phyloP scores from a whole-genome alignment of 2,329 filamentous ascomycete genomes.

The Colletotrichum sidae region DNA sequence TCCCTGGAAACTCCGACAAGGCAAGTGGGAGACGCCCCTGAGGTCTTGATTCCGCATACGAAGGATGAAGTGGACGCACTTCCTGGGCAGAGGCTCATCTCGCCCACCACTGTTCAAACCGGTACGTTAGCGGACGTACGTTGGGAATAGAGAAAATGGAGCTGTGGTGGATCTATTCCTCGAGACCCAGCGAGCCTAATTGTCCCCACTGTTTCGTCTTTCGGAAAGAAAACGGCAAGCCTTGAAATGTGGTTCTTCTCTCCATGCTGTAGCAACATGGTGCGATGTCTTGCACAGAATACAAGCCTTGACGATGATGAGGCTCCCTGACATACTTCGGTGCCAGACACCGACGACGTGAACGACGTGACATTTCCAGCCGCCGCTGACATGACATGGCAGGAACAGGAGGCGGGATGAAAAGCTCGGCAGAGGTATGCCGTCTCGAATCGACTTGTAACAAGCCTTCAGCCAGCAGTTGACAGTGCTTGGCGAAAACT shows the following conservation, averaged over 20 bases:
- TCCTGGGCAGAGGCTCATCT: neutral
- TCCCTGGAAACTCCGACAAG: conserved; percentile 17
- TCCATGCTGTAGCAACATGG: neutral
- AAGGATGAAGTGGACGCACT: neutral
- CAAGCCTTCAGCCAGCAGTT: conserved; percentile 34
- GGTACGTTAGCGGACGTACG: too few relatives aligned
- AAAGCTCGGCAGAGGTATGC: conserved; percentile 26
- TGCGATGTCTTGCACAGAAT: too few relatives aligned
- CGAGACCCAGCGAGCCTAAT: neutral
- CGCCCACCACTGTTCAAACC: too few relatives aligned
- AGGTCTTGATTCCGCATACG: conserved; percentile 15
- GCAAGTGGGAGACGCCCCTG: conserved; percentile 18
- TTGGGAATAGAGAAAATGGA: too few relatives aligned
- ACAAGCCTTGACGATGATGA: neutral
- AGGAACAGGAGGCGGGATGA: conserved; percentile 28
- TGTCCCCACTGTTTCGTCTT: conserved; percentile 22
- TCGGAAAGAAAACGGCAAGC: conserved; percentile 18
- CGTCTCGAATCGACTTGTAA: conserved; percentile 29
- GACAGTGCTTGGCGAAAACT: conserved; percentile 33
- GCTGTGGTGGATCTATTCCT: neutral
- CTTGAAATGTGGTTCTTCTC: conserved; percentile 21
- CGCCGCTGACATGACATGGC: conserved; percentile 30
- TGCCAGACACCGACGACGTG: neutral
- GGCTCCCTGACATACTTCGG: neutral
- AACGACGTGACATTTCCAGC: conserved; percentile 23